Evolutionary conservation across 2,329 filamentous ascomycete species (phyloP).

Genomic region (Alternaria triticina): DNA sequence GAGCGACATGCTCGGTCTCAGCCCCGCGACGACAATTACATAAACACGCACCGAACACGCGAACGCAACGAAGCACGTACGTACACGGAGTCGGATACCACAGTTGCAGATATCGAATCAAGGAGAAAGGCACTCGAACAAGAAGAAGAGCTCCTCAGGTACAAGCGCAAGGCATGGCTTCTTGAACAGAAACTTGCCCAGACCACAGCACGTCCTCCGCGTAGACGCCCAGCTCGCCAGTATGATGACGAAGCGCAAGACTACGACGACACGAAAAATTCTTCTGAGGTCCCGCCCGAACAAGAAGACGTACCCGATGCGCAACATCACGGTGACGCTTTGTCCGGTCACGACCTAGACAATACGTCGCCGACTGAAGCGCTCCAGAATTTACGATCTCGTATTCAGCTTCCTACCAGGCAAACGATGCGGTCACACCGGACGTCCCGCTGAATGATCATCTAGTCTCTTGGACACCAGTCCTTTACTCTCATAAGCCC

Average conservation of each 20-base stretch:
- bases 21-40: neutral
- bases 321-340: neutral
- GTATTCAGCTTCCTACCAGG: conserved; percentile 11
- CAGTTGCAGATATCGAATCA: conserved; percentile 4
- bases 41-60: neutral
- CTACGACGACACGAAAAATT: neutral
- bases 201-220: neutral
- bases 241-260: neutral
- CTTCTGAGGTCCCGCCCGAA: neutral
- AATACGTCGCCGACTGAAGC: conserved; percentile 8
- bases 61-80: neutral
- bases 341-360: conserved; percentile 1
- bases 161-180: conserved; percentile 13
- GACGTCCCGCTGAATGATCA: neutral
- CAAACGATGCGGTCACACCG: neutral
- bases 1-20: neutral
- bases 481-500: neutral
- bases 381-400: conserved; percentile 8
- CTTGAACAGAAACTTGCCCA: conserved; percentile 13
- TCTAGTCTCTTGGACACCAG: neutral
- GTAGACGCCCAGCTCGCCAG: neutral
- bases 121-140: conserved; percentile 11
- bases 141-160: conserved; percentile 12
- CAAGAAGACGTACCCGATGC: neutral
- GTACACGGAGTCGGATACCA: neutral